Evolutionary conservation across 306 rosid genomes (phyloP).

Genomic region (Prunus persica): Prunus_persica_NCBIv2 NC_034015.1:13763501-13764000

Average conservation of each 20-base stretch:
- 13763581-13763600: not conserved
- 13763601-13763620: not conserved
- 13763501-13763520: not conserved
- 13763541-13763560: not conserved
- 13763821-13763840: constrained; percentile 61
- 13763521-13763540: not conserved
- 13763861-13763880: not conserved
- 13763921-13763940: constrained; percentile 23
- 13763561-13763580: not conserved
- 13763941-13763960: constrained; percentile 93
- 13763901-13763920: constrained; percentile 8
- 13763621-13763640: not conserved
- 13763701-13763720: not conserved
- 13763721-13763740: constrained; percentile 93
- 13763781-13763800: constrained; percentile 76
- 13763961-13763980: constrained; percentile 92
- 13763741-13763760: constrained; percentile 93
- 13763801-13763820: constrained; percentile 90
- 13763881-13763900: not conserved
- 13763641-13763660: not conserved
- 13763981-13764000: constrained; percentile 71
- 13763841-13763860: not conserved
- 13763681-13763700: not conserved
- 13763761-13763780: constrained; percentile 71
- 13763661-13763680: not conserved